Base-by-base conservation (phyloP, 2,329 filamentous ascomycete genomes). In the Sporothrix globosa region DNA sequence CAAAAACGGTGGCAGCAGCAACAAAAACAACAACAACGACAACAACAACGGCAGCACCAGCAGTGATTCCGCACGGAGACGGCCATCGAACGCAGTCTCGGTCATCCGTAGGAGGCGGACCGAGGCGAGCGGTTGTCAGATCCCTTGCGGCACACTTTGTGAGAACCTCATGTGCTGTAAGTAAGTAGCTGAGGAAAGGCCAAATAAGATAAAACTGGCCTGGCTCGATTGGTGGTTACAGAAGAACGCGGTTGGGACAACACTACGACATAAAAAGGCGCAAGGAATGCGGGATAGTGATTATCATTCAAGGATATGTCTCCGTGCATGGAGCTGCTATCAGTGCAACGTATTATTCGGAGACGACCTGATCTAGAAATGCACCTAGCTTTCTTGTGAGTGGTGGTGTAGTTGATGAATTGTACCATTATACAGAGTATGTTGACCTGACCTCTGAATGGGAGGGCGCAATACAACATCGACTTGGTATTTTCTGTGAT, bases 131-230 rank as follows among this genome's bases (percentile, higher is more conserved):
- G 78, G 79, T 54, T 88, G 87, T 74, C 84, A 85, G 74, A 78
- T 88, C 52, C 79, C 82, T 53, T 88, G 86, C 75, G 82, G 84
- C 17, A 81, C 79, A 17, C 72, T 82, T 11, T 88, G 86, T 70
- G 82, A 84, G 72, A 81, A 81, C 44, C 76, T 87, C 73, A 84
- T 82, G 72, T 88, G 86, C 75, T 87, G 85, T 76, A 80, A 71
- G 53, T 72, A 69, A 27, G 41, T 21, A 41, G 61, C 48, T 50
- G 19, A 48, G 14, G 19, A n/a, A 21, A 50, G 48, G 17, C 48
- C n/a, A n/a, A 50, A 21, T 2, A 21, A 10, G 41, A 17, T 4
- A 11, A 17, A 17, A 44, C 41, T 4, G n/a, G 48, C 9, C 48
- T 48, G 50, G 50, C 50, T 19, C 5, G 9, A 52, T 10, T n/a